Percentiles rank a stretch among this genome's conserved stretches.
phyloP scores from a whole-genome alignment of 257 asterid genomes.

The Gentiana macrophylla region DNA sequence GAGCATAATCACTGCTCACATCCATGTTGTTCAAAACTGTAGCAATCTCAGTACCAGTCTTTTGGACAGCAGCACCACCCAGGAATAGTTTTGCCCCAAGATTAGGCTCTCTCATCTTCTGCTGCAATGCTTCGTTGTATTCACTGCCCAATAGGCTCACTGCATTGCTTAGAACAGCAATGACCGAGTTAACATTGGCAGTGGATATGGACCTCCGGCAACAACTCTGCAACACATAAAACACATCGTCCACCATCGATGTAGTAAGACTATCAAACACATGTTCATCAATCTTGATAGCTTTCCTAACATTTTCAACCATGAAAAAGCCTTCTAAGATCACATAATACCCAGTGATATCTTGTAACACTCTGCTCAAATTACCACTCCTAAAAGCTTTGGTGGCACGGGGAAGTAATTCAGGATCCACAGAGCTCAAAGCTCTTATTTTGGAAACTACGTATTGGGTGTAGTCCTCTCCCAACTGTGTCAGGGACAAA shows the following conservation, averaged over 20 bases:
- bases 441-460: slow-evolving; percentile 78
- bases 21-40: slow-evolving; percentile 89
- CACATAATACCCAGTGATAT: slow-evolving; percentile 78
- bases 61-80: slow-evolving; percentile 87
- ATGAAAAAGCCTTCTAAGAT: slow-evolving; percentile 90
- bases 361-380: slow-evolving; percentile 78
- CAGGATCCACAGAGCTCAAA: slow-evolving; percentile 77
- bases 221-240: slow-evolving; percentile 93
- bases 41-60: slow-evolving; percentile 85
- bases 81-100: slow-evolving; percentile 78
- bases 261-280: slow-evolving; percentile 88
- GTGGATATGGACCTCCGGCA: slow-evolving; percentile 86
- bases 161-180: slow-evolving; percentile 75
- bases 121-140: slow-evolving; percentile 85
- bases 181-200: slow-evolving; percentile 73
- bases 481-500: slow-evolving; percentile 66
- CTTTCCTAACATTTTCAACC: slow-evolving; percentile 98
- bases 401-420: slow-evolving; percentile 74
- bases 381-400: slow-evolving; percentile 91
- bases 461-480: slow-evolving; percentile 87
- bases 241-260: slow-evolving; percentile 96
- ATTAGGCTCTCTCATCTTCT: slow-evolving; percentile 77
- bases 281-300: slow-evolving; percentile 80
- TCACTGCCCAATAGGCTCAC: slow-evolving; percentile 85
- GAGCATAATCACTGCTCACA: slow-evolving; percentile 80